These are phyloP conservation scores for Magnusiomyces sp. DNA, from an alignment of 1,139 yeast genomes.

Conservation along the genomic window DNA sequence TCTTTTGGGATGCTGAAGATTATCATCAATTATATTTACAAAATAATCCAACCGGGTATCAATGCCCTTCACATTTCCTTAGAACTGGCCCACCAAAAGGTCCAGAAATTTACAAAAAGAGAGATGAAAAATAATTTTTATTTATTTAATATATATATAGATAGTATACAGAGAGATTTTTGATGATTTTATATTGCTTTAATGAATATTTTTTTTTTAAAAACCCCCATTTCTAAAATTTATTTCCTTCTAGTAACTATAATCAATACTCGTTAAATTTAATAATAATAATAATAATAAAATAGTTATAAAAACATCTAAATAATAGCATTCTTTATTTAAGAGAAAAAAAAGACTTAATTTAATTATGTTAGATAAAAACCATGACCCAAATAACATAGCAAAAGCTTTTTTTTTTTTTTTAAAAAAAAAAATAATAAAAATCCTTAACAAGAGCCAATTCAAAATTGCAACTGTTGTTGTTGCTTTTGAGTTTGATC, in stretches of 20 bases:
- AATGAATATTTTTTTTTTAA: too few relatives aligned
- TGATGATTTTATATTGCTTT: neutral
- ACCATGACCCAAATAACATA: neutral
- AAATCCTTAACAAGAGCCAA: neutral
- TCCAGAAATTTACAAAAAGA: neutral
- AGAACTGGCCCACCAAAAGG: conserved; percentile 36
- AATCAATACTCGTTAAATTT: neutral
- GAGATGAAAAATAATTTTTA: too few relatives aligned
- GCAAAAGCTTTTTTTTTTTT: neutral
- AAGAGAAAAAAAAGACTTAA: neutral
- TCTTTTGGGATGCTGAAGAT: conserved; percentile 87
- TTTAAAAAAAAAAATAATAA: neutral
- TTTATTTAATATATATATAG: too few relatives aligned
- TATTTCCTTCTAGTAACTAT: neutral
- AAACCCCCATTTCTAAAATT: neutral
- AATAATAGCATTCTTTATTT: neutral
- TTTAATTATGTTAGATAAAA: neutral
- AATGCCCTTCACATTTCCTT: conserved; percentile 78
- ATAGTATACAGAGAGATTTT: too few relatives aligned
- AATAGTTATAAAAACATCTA: neutral
- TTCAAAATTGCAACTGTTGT: neutral
- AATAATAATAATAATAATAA: too few relatives aligned
- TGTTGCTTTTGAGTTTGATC: neutral
- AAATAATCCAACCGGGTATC: conserved; percentile 77
- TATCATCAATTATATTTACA: conserved; percentile 80